A percentile compares a stretch with the other conserved stretches of the same genome.
Conservation (phyloP, 805 yeast genomes). For the Ogataea siamensis region DNA sequence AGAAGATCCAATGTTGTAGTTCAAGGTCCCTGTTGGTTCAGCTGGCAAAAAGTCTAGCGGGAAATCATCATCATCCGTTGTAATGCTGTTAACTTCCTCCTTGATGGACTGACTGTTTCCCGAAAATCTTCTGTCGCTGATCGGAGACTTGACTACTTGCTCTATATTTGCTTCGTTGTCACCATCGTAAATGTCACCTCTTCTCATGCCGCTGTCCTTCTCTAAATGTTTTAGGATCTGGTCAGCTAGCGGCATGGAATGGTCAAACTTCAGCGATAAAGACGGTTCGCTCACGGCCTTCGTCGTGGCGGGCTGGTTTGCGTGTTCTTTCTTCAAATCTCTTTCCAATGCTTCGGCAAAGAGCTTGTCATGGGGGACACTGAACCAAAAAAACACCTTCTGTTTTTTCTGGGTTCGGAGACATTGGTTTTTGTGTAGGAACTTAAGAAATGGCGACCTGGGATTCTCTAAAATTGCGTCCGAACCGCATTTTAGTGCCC, state of each 20-base stretch:
- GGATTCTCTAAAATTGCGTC: slow-evolving; percentile 90
- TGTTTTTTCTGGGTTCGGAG: slow-evolving; percentile 94
- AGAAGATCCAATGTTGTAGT: slow-evolving; percentile 34
- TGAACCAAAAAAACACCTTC: slow-evolving; percentile 94
- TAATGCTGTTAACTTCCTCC: slow-evolving; percentile 12
- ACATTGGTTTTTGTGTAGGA: slow-evolving; percentile 82
- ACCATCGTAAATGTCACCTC: slow-evolving; percentile 18
- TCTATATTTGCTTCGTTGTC: slow-evolving; percentile 13
- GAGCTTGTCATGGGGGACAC: slow-evolving; percentile 88
- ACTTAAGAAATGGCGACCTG: slow-evolving; percentile 77
- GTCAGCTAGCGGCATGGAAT: slow-evolving; percentile 45
- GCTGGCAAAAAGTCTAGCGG: slow-evolving; percentile 62
- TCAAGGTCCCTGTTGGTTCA: slow-evolving; percentile 16
- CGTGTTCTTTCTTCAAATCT: slow-evolving; percentile 76
- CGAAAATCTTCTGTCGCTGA: slow-evolving; percentile 10
- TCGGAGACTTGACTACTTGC: slow-evolving; percentile 16
- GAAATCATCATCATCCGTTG: slow-evolving; percentile 58
- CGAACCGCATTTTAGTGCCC: slow-evolving; percentile 80
- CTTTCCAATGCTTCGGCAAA: slow-evolving; percentile 93
- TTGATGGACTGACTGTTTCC: slow-evolving; percentile 7
- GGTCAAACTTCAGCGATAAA: slow-evolving; percentile 66
- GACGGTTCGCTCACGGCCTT: slow-evolving; percentile 76
- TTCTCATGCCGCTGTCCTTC: slow-evolving; percentile 14
- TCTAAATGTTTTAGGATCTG: slow-evolving; percentile 43
- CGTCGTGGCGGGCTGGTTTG: slow-evolving; percentile 67